Base-by-base conservation (phyloP, 805 yeast genomes). In the Zygosaccharomyces kombuchaensis region DNA sequence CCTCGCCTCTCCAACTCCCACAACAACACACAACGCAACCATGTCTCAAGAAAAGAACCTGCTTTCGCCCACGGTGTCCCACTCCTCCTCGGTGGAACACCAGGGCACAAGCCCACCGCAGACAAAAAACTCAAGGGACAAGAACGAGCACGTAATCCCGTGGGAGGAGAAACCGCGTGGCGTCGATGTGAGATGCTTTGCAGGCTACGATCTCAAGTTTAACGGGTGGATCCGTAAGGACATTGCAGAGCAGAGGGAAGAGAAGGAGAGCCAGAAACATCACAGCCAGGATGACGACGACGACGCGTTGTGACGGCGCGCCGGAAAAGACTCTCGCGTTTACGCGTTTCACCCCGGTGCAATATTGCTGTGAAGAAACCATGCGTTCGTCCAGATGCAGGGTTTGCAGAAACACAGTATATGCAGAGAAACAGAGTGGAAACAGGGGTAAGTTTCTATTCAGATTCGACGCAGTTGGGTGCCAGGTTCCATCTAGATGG, bases 211-310 rank as follows among this genome's bases (percentile, higher is more conserved):
- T 21, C 32, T 60, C 12, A 52, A 54, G 3, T 48, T 60, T 17
- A 54, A 51, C 31, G 63, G 65, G 16, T 62, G 64, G 63, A 45
- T 58, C 9, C 47, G 64, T 41, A 50, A 52, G 27, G 65, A 59
- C 29, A 36, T 55, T n/a, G 16, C 25, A 21, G 47, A 47, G 21
- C 41, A 36, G 40, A 39, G 26, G 27, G 34, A 27, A 6, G 31
- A 29, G 14, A 35, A 31, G 17, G 32, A 21, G 21, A 27, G 42
- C 32, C 23, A 21, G 10, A 42, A 39, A 19, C 16, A 26, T 9
- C 13, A 21, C 0, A 35, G 26, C 10, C 36, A 40, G n/a, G 29
- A 29, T 12, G 34, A 40, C 13, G 43, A 40, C 13, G 31, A 32
- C 9, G 43, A 31, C 22, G 43, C 36, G 36, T 40, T 31, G 36